Base-by-base conservation (phyloP, 2,329 filamentous ascomycete genomes). In the Microsporum audouinii region DNA sequence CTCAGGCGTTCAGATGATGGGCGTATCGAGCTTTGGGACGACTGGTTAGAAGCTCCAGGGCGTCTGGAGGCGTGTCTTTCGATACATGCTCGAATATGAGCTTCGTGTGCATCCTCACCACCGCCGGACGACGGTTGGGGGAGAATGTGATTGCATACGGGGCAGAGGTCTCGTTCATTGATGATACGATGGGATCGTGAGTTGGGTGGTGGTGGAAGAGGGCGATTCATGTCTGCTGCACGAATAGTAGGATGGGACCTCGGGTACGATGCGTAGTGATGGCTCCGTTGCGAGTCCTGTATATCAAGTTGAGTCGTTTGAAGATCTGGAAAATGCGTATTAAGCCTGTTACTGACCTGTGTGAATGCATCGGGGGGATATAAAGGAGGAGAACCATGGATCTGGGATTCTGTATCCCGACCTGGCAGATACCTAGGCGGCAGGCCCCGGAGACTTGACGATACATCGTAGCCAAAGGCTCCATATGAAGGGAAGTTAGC, bases 151-250 rank as follows among this genome's bases (percentile, higher is more conserved):
- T 75, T 72, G 61, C 78, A 80, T 23, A 80, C 72, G 3, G 78
- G 78, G 65, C 78, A 80, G 36, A 77, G 68, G 63, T 79, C 77
- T 49, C 71, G 69, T 65, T 79, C 77, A 8, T 72, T 69, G 3
- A 75, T 61, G 3, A 60, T 64, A n/a, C 63, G 67, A 10, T 65
- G 68, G 8, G 65, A 65, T 8, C 66, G 61, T 36, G 56, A 61
- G 33, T 60, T 10, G 45, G 67, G 66, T 38, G 57, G 63, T 47
- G 58, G 27, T 43, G 62, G 64, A 63, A 66, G 41, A 23, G 63
- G 63, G 5, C 62, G 60, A 38, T 61, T 61, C 34, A 57, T 36
- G 33, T 55, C 58, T 60, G 45, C 4, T 55, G 57, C 29, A 27
- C 49, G 49, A 12, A 53, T 31, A 2, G 29, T 34, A 17, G 39